Percentiles rank a stretch among this genome's conserved stretches.
phyloP scores from a whole-genome alignment of 208 protist species.

The Acanthamoeba culbertsoni region DNA sequence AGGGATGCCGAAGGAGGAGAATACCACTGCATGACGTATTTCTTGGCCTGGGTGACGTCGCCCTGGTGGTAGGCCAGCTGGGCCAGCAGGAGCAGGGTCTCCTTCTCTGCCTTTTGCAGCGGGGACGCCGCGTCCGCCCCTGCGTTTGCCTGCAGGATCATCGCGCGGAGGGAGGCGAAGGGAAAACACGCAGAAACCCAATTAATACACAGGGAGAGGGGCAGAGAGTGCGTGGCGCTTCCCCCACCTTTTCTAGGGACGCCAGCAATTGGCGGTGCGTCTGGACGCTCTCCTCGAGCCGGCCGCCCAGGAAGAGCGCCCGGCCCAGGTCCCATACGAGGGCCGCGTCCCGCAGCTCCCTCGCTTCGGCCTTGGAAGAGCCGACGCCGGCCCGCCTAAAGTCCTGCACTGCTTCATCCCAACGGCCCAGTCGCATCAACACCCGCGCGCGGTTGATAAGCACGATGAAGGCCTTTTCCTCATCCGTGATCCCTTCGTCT shows the following conservation, averaged over 20 bases:
- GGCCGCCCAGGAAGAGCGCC: background rate
- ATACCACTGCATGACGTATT: constrained; percentile 52
- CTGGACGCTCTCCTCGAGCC: background rate
- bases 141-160: background rate
- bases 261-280: background rate
- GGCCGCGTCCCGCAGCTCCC: background rate
- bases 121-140: background rate
- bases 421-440: background rate
- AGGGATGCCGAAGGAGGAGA: background rate
- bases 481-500: background rate
- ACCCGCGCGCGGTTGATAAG: background rate
- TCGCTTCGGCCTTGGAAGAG: background rate
- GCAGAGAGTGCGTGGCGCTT: background rate
- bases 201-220: too few relatives aligned
- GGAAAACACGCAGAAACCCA: too few relatives aligned
- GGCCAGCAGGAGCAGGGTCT: constrained; percentile 30
- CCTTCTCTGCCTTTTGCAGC: background rate
- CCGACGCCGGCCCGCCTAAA: background rate
- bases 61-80: constrained; percentile 7
- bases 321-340: constrained; percentile 15
- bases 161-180: background rate
- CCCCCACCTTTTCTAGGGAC: background rate
- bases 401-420: background rate
- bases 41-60: constrained; percentile 8
- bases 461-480: background rate